A percentile compares a stretch with the other conserved stretches of the same genome.
phyloP scores from a whole-genome alignment of 2,329 filamentous ascomycete species.

The Diplodia scrobiculata region DNA sequence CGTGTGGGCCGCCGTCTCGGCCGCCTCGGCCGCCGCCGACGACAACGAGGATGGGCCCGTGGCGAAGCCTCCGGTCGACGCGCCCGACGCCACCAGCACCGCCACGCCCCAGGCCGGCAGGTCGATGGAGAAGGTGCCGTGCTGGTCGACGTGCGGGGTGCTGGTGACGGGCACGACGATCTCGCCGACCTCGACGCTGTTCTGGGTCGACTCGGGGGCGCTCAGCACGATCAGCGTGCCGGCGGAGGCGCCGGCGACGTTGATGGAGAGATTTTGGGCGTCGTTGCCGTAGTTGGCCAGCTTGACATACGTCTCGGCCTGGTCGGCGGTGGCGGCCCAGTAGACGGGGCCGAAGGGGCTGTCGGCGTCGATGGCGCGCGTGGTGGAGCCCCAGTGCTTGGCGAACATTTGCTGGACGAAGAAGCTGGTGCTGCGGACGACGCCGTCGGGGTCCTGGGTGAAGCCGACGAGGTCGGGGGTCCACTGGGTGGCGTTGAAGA shows the following conservation, averaged over 20 bases:
- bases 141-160: not conserved
- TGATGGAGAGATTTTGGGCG: not conserved
- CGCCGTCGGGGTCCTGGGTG: not conserved
- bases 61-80: too few relatives aligned
- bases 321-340: not conserved
- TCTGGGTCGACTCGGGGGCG: not conserved
- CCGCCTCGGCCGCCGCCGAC: not conserved
- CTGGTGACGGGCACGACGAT: slow-evolving; percentile 1
- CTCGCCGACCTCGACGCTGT: slow-evolving; percentile 3
- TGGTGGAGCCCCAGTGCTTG: not conserved
- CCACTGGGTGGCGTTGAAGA: slow-evolving; percentile 28
- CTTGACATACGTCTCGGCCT: slow-evolving; percentile 9
- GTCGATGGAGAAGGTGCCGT: slow-evolving; percentile 9
- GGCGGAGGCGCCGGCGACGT: slow-evolving; percentile 1
- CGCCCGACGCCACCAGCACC: slow-evolving; percentile 36
- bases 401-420: slow-evolving; percentile 29
- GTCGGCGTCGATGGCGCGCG: not conserved
- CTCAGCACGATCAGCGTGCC: slow-evolving; percentile 13
- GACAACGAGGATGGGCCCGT: too few relatives aligned
- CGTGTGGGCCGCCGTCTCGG: not conserved
- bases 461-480: slow-evolving; percentile 19
- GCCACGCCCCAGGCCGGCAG: slow-evolving; percentile 30
- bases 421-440: slow-evolving; percentile 20
- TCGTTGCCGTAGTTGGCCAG: slow-evolving; percentile 26
- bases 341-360: slow-evolving; percentile 9